A percentile compares a stretch with the other conserved stretches of the same genome.
These are phyloP conservation scores for Hyaloscypha bicolor DNA, from an alignment of 495 filamentous ascomycete species.

Conservation along the genomic window DNA sequence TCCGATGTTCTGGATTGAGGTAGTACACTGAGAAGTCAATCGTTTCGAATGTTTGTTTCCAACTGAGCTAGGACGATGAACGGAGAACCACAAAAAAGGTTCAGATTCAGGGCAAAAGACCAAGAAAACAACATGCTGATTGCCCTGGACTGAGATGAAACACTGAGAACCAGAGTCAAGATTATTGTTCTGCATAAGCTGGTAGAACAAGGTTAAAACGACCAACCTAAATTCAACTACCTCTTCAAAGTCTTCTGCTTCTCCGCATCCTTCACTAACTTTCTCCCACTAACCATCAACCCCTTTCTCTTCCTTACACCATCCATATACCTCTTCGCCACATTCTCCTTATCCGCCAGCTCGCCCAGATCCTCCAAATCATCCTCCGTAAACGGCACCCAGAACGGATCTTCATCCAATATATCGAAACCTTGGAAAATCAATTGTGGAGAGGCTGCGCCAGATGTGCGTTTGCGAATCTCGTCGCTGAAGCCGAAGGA, in stretches of 20 bases:
- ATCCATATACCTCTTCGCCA: slow-evolving; percentile 96
- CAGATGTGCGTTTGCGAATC: slow-evolving; percentile 91
- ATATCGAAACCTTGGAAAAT: slow-evolving; percentile 92
- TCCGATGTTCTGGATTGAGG: background rate
- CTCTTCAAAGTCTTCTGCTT: slow-evolving; percentile 99
- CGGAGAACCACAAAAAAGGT: too few species aligned
- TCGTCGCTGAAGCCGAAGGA: slow-evolving; percentile 96
- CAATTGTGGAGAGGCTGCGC: slow-evolving; percentile 87
- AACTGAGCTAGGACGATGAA: background rate
- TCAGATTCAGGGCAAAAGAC: too few species aligned
- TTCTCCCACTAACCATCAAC: slow-evolving; percentile 75
- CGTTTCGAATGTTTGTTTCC: too few species aligned
- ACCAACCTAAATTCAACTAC: slow-evolving; percentile 41
- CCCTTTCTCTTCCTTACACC: slow-evolving; percentile 83
- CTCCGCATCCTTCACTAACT: slow-evolving; percentile 85
- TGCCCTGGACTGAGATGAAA: too few species aligned
- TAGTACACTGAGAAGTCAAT: background rate
- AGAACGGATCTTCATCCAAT: slow-evolving; percentile 92
- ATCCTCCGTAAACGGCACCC: slow-evolving; percentile 96
- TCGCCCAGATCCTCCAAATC: slow-evolving; percentile 96
- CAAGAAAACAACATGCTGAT: too few species aligned
- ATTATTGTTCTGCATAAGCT: background rate
- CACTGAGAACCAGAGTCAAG: background rate
- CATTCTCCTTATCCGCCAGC: slow-evolving; percentile 88
- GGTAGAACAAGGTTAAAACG: background rate